phyloP scores from a whole-genome alignment of 768 basidiomycete species.

The Rhizopogon vinicolor region DNA sequence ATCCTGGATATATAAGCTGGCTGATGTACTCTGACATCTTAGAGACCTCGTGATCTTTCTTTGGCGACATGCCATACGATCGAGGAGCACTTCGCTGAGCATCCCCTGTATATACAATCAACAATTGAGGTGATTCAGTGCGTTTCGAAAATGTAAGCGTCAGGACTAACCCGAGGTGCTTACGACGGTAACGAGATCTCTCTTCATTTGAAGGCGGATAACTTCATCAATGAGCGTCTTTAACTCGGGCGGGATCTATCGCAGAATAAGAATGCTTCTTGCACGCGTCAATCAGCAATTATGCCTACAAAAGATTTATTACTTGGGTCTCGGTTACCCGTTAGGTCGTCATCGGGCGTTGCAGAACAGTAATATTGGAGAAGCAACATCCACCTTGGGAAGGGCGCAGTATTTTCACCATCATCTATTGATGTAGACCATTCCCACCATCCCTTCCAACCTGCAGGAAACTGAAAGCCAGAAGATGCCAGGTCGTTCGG shows the following conservation, averaged over 20 bases:
- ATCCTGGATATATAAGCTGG: constrained; percentile 24
- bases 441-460: constrained; percentile 33
- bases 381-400: constrained; percentile 21
- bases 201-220: constrained; percentile 22
- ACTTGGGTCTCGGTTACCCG: background rate
- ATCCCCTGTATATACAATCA: constrained; percentile 4
- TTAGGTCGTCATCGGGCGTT: background rate
- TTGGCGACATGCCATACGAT: constrained; percentile 61
- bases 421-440: constrained; percentile 23
- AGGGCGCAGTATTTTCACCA: constrained; percentile 8
- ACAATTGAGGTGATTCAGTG: background rate
- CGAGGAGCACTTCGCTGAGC: constrained; percentile 2
- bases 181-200: constrained; percentile 9
- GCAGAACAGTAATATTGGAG: constrained; percentile 14
- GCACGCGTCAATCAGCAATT: background rate
- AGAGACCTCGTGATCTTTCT: constrained; percentile 69
- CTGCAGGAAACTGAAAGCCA: constrained; percentile 14
- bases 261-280: background rate
- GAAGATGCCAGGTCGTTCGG: constrained; percentile 39
- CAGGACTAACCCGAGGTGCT: constrained; percentile 8
- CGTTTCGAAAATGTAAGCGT: background rate
- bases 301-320: background rate
- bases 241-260: constrained; percentile 20
- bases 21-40: constrained; percentile 57
- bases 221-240: constrained; percentile 17